Evolutionary conservation across 768 basidiomycete genomes (phyloP), one percentile per base, ranked within the genome.

Genomic region (Calocera viscosa): DNA sequence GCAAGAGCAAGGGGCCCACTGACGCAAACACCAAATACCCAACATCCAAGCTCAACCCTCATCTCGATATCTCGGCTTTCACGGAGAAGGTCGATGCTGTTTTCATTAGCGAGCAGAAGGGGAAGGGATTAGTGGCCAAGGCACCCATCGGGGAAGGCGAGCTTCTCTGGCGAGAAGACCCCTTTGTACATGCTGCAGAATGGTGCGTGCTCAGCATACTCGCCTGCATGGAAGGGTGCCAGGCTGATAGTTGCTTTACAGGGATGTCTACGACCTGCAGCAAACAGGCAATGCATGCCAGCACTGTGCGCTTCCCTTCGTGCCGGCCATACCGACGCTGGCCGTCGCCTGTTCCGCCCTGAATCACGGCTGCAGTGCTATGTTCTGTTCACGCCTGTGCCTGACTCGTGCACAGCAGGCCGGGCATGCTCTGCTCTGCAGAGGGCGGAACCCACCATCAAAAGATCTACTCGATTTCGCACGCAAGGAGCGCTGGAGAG

Each of bases 321-420:
- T 64, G n/a, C 67, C 66, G 22, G 19, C 68, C 2, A 32, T 11
- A n/a, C 65, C 64, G 16, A 43, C 40, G 26, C 43, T 75, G 30
- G 77, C 82, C 60, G 76, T 84, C 22, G 72, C 81, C 5, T 90
- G 89, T 72, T 76, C 82, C n/a, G 2, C 75, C 80, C 2, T 80
- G 83, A 11, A 72, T 78, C 10, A 77, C 79, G 1, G 69, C 76
- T 91, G 90, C 69, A 79, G 83, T 2, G 82, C 82, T 11, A 80
- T 84, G 49, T 94, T 91, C 77, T 94, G 92, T 78, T 89, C 85
- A 68, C 82, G 90, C 1, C 82, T 91, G 1, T 94, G 92, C 73
- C 80, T 85, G 16, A 75, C 82, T 17, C 85, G 89, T 39, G 84
- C 88, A 0, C 81, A 80, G 1, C 80, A 80, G 67, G 80, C 80